phyloP scores from a whole-genome alignment of 2,329 filamentous ascomycete genomes.

The Fusarium sp. region DNA sequence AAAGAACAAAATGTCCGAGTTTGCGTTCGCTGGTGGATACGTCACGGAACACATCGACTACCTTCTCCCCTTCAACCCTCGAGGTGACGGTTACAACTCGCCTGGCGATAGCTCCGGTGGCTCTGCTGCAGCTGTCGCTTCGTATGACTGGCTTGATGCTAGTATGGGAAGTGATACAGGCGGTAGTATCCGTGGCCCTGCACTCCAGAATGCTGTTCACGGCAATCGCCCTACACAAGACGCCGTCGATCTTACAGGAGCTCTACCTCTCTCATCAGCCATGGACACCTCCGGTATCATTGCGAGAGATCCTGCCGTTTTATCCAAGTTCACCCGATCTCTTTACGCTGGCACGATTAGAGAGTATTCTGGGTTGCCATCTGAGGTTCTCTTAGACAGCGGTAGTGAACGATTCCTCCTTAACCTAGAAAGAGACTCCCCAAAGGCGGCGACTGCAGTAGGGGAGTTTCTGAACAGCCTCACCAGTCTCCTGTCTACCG shows the following conservation, averaged over 20 bases:
- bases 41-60: conserved; percentile 43
- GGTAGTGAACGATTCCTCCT: not conserved
- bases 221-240: conserved; percentile 53
- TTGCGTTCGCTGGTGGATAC: conserved; percentile 1
- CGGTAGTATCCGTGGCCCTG: conserved; percentile 54
- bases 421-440: accelerated
- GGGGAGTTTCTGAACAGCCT: not conserved
- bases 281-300: conserved; percentile 48
- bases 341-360: not conserved
- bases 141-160: conserved; percentile 54
- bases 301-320: not conserved
- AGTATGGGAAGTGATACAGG: conserved; percentile 30
- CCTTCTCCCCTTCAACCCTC: conserved; percentile 54
- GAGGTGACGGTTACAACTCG: conserved; percentile 57
- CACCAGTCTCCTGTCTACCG: not conserved
- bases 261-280: conserved; percentile 51
- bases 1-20: conserved; percentile 24
- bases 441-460: not conserved
- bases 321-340: not conserved
- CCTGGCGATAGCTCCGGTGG: conserved; percentile 57
- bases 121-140: conserved; percentile 48
- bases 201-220: conserved; percentile 52
- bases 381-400: not conserved
- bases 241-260: conserved; percentile 50
- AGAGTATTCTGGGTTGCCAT: not conserved